Base-by-base conservation (phyloP, 2,329 filamentous ascomycete species). In the Podosphaera fusca region DNA sequence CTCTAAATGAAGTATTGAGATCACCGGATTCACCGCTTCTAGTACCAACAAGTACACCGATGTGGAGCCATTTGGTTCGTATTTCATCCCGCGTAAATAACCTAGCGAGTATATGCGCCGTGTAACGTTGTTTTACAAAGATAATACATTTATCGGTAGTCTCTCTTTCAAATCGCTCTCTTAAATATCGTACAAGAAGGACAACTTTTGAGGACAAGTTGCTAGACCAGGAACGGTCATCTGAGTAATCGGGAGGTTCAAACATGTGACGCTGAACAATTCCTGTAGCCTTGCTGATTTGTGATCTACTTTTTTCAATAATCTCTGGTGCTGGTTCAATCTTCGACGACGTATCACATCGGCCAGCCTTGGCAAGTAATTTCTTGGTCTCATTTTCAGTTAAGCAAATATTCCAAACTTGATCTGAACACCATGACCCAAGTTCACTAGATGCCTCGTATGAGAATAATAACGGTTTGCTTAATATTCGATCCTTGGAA, bases 341-440 rank as follows among this genome's bases (percentile, higher is more conserved):
- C 34, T 63, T 67, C 52, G 58, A 62, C 2, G 58, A 60, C 58
- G 69, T 64, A 56, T 69, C 67, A 49, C 70, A 67, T 5, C 69
- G 67, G 59, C 75, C 75, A 1, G 76, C 74, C 58, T 75, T 72
- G 57, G 77, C 73, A 54, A 84, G 76, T 2, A 87, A 70, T 60
- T 79, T 84, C 2, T 73, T 71, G 0, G 78, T 69, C 58, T 83
- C 77, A 2, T 79, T 72, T 4, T 85, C 78, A 0, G 75, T 74
- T 30, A 94, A 73, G 10, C 79, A 77, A 36, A 87, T 75, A 56
- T 77, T 73, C 88, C 88, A 95, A 58, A 87, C 81, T 55, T 80
- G 74, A 65, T 98, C 88, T 0, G 87, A 81, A 62, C 85, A 86
- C 90, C 92, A 96, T 2, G 75, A 70, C 0, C 92, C 92, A 3